Conservation (phyloP, 2,329 filamentous ascomycete genomes). For the Diaporthe vaccinii region DNA sequence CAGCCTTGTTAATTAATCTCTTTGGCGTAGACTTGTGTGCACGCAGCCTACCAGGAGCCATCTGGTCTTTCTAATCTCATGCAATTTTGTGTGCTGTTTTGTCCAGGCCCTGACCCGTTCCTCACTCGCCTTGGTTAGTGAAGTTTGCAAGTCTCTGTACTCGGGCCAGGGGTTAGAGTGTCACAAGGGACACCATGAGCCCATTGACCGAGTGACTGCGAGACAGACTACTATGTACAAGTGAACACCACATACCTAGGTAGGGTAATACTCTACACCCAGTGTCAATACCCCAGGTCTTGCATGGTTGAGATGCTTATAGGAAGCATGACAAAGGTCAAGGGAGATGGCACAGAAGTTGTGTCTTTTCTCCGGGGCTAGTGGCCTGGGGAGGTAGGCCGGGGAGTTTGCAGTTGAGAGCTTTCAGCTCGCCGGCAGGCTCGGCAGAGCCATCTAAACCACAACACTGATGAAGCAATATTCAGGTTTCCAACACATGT, state of each 20-base stretch:
- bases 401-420: background rate
- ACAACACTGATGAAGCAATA: background rate
- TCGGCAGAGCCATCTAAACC: conserved; percentile 1
- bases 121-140: too few relatives aligned
- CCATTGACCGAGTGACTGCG: background rate
- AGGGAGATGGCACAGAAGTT: background rate
- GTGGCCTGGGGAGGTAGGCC: background rate
- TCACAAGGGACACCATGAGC: background rate
- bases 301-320: background rate
- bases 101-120: background rate
- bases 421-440: conserved; percentile 5
- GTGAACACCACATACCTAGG: too few relatives aligned
- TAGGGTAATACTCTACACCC: too few relatives aligned
- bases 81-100: background rate
- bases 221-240: too few relatives aligned
- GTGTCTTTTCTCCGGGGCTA: background rate
- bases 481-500: background rate
- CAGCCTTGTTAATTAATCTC: conserved; percentile 24
- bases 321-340: background rate
- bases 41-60: background rate
- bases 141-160: background rate
- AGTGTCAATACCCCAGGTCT: too few relatives aligned
- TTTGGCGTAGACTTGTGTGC: background rate
- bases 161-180: background rate
- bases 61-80: background rate